phyloP scores from a whole-genome alignment of 768 basidiomycete species.

The Termitomyces sp. region DNA sequence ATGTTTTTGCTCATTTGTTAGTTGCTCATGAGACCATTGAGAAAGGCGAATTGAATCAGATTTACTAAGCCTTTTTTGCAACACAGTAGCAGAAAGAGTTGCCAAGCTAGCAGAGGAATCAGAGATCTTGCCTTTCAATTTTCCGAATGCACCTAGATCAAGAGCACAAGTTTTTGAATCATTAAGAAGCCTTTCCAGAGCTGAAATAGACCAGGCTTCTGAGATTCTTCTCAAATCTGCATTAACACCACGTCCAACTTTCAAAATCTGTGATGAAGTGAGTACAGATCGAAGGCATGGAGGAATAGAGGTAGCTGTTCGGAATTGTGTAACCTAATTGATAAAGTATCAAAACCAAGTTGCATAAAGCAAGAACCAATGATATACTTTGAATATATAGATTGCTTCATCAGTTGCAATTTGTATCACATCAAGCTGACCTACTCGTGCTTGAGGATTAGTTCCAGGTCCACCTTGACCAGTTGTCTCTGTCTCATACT shows the following conservation, averaged over 20 bases:
- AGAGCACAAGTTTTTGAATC: too few species aligned
- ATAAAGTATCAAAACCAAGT: too few species aligned
- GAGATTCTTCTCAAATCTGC: not conserved
- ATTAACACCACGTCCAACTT: too few species aligned
- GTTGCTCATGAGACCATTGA: too few species aligned
- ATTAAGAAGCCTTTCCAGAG: too few species aligned
- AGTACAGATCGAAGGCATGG: too few species aligned
- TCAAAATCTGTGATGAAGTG: not conserved
- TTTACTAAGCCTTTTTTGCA: slow-evolving; percentile 1
- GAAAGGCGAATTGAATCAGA: too few species aligned
- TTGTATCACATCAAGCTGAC: slow-evolving; percentile 4
- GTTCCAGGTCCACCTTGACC: slow-evolving; percentile 1
- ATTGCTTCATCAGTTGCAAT: not conserved
- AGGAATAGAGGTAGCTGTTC: too few species aligned
- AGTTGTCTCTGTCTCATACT: slow-evolving; percentile 3
- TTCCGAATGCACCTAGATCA: too few species aligned
- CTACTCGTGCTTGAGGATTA: not conserved
- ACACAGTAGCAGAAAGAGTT: not conserved
- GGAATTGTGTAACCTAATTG: too few species aligned
- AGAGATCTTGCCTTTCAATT: not conserved
- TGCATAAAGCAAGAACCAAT: too few species aligned
- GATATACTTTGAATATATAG: not conserved
- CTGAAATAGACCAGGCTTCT: not conserved
- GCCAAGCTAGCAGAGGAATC: not conserved
- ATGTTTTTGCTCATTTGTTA: too few species aligned